Percentiles rank a stretch among this genome's conserved stretches.
Evolutionary conservation across 345 rosid species (phyloP).

Genomic region (Sisymbrium altissimum): DNA sequence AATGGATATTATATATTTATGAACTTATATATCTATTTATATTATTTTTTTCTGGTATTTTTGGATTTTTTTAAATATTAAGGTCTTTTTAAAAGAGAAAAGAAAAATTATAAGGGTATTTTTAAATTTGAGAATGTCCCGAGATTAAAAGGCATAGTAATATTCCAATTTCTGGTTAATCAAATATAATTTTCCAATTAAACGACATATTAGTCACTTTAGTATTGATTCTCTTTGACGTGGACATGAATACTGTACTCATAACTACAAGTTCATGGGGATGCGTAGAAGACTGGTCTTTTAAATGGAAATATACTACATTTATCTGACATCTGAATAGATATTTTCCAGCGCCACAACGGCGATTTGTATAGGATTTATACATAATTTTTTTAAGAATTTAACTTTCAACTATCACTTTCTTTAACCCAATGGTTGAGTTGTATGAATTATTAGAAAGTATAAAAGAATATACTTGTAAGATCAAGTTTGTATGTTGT

Average conservation of each 20-base stretch:
- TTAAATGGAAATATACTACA: neutral
- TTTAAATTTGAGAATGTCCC: neutral
- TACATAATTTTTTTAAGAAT: neutral
- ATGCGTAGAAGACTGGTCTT: neutral
- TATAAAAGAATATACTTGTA: neutral
- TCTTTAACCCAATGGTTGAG: neutral
- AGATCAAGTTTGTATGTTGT: neutral
- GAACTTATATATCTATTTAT: neutral
- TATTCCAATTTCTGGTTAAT: no score
- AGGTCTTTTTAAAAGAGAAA: no score
- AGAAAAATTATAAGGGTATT: neutral
- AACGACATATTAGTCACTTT: no score
- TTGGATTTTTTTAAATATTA: no score
- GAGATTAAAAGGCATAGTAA: neutral
- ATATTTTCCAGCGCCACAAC: neutral
- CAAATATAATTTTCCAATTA: no score
- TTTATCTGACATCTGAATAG: neutral
- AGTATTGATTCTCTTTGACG: neutral
- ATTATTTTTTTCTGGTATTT: no score
- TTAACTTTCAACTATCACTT: neutral
- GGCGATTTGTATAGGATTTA: neutral
- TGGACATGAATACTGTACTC: neutral
- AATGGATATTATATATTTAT: no score
- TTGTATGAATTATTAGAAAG: neutral
- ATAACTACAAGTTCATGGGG: neutral